phyloP scores from a whole-genome alignment of 768 basidiomycete genomes.

The Multifurca ochricompacta region DNA sequence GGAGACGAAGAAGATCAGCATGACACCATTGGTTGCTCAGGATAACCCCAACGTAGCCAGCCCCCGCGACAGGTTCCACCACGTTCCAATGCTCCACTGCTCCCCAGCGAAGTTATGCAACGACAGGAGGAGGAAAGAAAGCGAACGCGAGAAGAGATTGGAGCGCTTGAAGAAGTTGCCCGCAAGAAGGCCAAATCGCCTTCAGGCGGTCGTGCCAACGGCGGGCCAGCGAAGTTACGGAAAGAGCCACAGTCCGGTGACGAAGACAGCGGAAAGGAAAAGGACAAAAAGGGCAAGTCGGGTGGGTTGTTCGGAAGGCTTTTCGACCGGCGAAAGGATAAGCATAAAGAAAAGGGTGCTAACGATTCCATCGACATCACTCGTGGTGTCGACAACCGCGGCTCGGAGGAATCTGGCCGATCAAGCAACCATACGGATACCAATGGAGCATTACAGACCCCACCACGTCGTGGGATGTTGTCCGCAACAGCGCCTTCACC shows the following conservation, averaged over 20 bases:
- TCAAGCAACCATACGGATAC: slow-evolving; percentile 35
- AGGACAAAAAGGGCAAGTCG: slow-evolving; percentile 58
- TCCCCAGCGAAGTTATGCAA: slow-evolving; percentile 35
- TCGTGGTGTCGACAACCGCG: slow-evolving; percentile 25
- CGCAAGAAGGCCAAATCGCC: slow-evolving; percentile 38
- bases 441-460: slow-evolving; percentile 14
- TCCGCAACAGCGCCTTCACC: slow-evolving; percentile 29
- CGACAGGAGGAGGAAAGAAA: slow-evolving; percentile 48
- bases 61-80: slow-evolving; percentile 14
- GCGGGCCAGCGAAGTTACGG: slow-evolving; percentile 32
- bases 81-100: slow-evolving; percentile 25
- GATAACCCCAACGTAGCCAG: slow-evolving; percentile 31
- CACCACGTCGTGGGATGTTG: slow-evolving; percentile 29
- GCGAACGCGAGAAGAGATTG: slow-evolving; percentile 43
- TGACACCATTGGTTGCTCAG: slow-evolving; percentile 71
- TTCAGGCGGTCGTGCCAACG: background rate
- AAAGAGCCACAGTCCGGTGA: slow-evolving; percentile 36
- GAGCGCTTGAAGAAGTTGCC: slow-evolving; percentile 37
- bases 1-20: slow-evolving; percentile 71
- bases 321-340: slow-evolving; percentile 73
- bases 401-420: slow-evolving; percentile 59
- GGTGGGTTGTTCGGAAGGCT: slow-evolving; percentile 64
- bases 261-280: slow-evolving; percentile 41
- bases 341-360: slow-evolving; percentile 50
- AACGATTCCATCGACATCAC: slow-evolving; percentile 37